A percentile compares a stretch with the other conserved stretches of the same genome.
These are phyloP conservation scores for Beauveria sp. DNA, from an alignment of 2,329 filamentous ascomycete species.

Conservation along the genomic window DNA sequence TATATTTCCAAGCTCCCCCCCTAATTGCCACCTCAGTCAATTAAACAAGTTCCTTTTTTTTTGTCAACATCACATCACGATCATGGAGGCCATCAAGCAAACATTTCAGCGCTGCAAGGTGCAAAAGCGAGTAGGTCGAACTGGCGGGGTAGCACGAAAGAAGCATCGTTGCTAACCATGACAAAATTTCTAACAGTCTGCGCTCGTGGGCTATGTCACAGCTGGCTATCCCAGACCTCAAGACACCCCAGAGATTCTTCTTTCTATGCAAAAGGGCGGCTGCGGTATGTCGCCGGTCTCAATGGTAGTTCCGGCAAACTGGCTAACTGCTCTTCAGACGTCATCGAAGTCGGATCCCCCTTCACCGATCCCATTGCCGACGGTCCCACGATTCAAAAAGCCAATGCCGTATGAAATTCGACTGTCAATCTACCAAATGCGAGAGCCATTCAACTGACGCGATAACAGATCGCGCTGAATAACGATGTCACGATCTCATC, in stretches of 20 bases:
- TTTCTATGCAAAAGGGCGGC: slow-evolving; percentile 88
- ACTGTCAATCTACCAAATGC: background rate
- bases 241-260: slow-evolving; percentile 73
- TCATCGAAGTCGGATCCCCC: slow-evolving; percentile 91
- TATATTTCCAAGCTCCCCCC: background rate
- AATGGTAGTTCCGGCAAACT: background rate
- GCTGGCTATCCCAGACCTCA: slow-evolving; percentile 82
- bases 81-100: slow-evolving; percentile 50
- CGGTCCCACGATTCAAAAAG: slow-evolving; percentile 90
- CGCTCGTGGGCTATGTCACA: slow-evolving; percentile 92
- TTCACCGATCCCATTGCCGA: slow-evolving; percentile 98
- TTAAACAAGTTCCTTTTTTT: background rate
- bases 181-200: slow-evolving; percentile 45
- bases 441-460: background rate
- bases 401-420: slow-evolving; percentile 63
- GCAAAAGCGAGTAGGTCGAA: slow-evolving; percentile 44
- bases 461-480: slow-evolving; percentile 55
- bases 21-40: background rate
- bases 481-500: slow-evolving; percentile 81
- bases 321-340: slow-evolving; percentile 40
- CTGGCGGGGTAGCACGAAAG: background rate
- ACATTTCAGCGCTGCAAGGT: slow-evolving; percentile 55
- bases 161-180: slow-evolving; percentile 16
- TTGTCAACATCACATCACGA: slow-evolving; percentile 13
- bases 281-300: slow-evolving; percentile 53